A percentile compares a stretch with the other conserved stretches of the same genome.
These are phyloP conservation scores for Akanthomyces lecanii DNA, from an alignment of 2,329 filamentous ascomycete genomes.

Conservation along the genomic window DNA sequence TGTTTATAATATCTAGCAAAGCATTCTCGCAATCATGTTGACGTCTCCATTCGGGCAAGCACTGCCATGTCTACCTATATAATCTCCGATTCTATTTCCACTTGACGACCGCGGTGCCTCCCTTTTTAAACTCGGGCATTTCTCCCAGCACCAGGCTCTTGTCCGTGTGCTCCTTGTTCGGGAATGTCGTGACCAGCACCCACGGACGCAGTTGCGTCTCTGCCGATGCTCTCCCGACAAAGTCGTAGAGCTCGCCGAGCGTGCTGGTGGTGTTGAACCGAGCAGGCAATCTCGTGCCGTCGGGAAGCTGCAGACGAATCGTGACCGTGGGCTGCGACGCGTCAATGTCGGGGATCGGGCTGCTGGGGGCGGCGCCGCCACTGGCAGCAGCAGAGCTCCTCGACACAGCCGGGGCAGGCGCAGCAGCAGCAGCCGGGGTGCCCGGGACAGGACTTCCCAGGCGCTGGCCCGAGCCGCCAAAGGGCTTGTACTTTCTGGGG, in stretches of 20 bases:
- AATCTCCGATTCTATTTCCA: conserved; percentile 36
- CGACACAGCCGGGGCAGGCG: conserved; percentile 34
- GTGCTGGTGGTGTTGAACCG: conserved; percentile 80
- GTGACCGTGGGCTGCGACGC: conserved; percentile 62
- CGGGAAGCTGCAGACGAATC: conserved; percentile 72
- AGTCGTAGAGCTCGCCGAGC: conserved; percentile 71
- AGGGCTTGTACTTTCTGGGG: conserved; percentile 73
- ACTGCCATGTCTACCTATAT: not conserved
- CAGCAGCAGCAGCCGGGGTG: conserved; percentile 27
- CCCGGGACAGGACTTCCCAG: conserved; percentile 75
- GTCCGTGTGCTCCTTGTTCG: conserved; percentile 74
- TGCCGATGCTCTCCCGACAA: conserved; percentile 62
- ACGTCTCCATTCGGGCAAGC: not conserved
- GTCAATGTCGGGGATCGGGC: conserved; percentile 46
- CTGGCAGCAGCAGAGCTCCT: conserved; percentile 19
- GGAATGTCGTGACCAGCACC: conserved; percentile 78
- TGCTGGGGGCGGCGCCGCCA: conserved; percentile 18
- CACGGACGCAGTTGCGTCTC: conserved; percentile 57
- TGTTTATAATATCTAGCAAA: not conserved
- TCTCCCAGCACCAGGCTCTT: conserved; percentile 56
- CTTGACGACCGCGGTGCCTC: conserved; percentile 62
- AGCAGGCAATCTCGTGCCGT: conserved; percentile 71
- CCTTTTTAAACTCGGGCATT: conserved; percentile 61
- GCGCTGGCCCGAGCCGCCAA: conserved; percentile 65
- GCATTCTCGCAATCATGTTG: not conserved